Conservation (phyloP, 495 filamentous ascomycete genomes). For the Chaetomidium leptoderma region DNA sequence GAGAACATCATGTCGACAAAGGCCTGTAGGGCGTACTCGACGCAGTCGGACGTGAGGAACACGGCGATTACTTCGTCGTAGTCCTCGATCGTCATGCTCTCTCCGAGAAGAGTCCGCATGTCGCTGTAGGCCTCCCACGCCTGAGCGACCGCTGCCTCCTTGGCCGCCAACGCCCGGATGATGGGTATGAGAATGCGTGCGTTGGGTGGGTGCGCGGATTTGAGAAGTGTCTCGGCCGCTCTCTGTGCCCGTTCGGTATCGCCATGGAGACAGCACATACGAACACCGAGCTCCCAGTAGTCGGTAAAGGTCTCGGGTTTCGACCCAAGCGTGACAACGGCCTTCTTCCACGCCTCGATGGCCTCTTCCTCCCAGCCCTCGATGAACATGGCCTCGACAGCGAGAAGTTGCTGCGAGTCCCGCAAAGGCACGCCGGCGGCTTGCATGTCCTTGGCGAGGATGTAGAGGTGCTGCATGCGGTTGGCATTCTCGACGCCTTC, state of each 20-base stretch:
- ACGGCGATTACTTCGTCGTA: slow-evolving; percentile 64
- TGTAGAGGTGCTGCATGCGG: slow-evolving; percentile 56
- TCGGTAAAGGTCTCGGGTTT: slow-evolving; percentile 48
- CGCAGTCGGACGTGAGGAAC: slow-evolving; percentile 55
- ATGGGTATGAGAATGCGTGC: slow-evolving; percentile 64
- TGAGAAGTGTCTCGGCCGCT: slow-evolving; percentile 56
- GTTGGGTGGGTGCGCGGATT: slow-evolving; percentile 44
- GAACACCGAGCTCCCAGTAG: slow-evolving; percentile 67
- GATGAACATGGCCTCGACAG: slow-evolving; percentile 60
- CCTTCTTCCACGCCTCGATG: slow-evolving; percentile 60
- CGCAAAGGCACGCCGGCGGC: slow-evolving; percentile 50
- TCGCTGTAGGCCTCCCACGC: slow-evolving; percentile 66
- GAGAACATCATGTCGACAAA: slow-evolving; percentile 86
- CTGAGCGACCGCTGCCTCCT: slow-evolving; percentile 37
- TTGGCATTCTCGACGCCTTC: slow-evolving; percentile 42
- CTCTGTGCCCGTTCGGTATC: slow-evolving; percentile 61
- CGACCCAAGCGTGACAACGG: slow-evolving; percentile 49
- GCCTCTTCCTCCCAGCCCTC: slow-evolving; percentile 56
- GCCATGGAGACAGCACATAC: slow-evolving; percentile 56
- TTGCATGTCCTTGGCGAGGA: slow-evolving; percentile 58
- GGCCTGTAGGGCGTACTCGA: slow-evolving; percentile 62
- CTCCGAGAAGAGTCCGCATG: slow-evolving; percentile 55
- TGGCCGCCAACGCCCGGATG: slow-evolving; percentile 47
- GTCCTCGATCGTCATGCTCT: slow-evolving; percentile 65
- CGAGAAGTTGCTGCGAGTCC: slow-evolving; percentile 56